Base-by-base conservation (phyloP, 306 rosid genomes). In the Herpetospermum pedunculosum region DNA sequence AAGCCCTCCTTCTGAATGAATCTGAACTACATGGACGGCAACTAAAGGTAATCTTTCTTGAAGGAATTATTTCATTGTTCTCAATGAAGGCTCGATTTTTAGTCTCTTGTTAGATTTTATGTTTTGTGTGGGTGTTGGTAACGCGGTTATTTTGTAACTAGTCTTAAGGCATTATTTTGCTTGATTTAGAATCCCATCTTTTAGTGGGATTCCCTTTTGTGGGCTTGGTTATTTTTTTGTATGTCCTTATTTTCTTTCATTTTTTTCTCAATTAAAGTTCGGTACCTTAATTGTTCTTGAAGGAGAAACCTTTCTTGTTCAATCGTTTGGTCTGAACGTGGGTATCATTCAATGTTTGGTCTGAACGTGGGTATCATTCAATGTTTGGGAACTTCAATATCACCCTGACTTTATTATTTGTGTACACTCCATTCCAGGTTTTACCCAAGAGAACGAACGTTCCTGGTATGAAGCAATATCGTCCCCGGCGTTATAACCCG, bases 391-490 rank as follows among this genome's bases (percentile, higher is more conserved):
- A 16, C 69, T 35, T 63, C 8, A 19, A 19, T 34, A 8, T 35
- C 41, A 9, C 34, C 14, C 40, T 58, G 21, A 28, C 47, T 35
- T 32, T n/a, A 37, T 37, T 23, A 65, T 46, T 46, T 43, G 58
- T 18, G 8, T 2, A 18, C 10, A n/a, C 2, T 8, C 78, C 28
- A 74, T 80, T 77, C 64, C 84, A 93, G 97, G 98, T 93, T 79
- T 72, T 85, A 81, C 92, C 94, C 0, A 94, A 94, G 85, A 86
- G 98, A 81, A 94, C 97, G 28, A 94, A 94, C 80, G 98, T 91
- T 72, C 98, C 98, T 50, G 97, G 97, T 71, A 91, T 94, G 98
- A 94, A 94, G 81, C 98, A 91, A 72, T 88, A 80, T 76, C 89
- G 91, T 3, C 84, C 91, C 10, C 82, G 98, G 76, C 94, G 96